Conservation (phyloP, 192 early-diverging fungal genomes). For the Gonapodya sp. region DNA sequence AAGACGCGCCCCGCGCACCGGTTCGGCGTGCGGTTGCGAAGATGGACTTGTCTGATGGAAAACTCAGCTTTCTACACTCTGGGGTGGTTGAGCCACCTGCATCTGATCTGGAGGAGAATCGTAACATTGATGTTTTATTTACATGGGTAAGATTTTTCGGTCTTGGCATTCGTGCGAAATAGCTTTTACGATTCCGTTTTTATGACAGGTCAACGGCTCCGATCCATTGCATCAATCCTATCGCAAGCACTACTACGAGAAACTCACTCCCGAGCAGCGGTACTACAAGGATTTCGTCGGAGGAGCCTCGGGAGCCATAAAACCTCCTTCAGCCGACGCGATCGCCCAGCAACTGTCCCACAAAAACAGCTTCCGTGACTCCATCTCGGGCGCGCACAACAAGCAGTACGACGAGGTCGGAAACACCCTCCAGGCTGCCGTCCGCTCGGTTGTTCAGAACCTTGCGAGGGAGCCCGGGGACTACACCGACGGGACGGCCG, state of each 20-base stretch:
- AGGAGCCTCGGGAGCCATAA: no score
- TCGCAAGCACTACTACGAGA: not conserved
- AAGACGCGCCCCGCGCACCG: not conserved
- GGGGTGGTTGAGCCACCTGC: no score
- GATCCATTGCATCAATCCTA: not conserved
- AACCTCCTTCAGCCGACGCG: no score
- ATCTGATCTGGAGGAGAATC: no score
- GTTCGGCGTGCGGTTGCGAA: no score
- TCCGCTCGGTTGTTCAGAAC: not conserved
- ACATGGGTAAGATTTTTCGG: not conserved
- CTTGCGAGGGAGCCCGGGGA: not conserved
- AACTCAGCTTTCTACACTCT: no score
- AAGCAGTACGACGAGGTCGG: not conserved
- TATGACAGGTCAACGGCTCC: not conserved
- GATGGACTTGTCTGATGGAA: no score
- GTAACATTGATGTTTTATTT: not conserved
- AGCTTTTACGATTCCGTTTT: not conserved
- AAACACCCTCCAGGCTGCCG: not conserved
- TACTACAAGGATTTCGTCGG: not conserved
- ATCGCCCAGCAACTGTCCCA: not conserved
- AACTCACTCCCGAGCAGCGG: not conserved
- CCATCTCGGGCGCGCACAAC: no score
- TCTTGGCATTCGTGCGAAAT: not conserved
- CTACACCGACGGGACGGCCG: not conserved
- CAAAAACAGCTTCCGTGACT: not conserved